These are phyloP conservation scores for Penicillium sp. DNA, from an alignment of 2,329 filamentous ascomycete genomes.

Conservation along the genomic window DNA sequence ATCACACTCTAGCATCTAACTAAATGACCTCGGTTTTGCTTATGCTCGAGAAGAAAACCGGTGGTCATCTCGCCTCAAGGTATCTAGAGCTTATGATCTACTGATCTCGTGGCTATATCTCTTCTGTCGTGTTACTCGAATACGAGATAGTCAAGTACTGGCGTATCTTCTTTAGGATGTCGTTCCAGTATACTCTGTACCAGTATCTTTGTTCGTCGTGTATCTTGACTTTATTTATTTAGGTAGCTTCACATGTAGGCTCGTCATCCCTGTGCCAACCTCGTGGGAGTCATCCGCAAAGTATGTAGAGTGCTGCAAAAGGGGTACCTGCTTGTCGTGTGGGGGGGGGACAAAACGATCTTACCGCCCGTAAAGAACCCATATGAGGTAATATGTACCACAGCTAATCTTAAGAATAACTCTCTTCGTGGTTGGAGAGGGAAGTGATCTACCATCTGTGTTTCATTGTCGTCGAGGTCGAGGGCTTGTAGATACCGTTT, in stretches of 20 bases:
- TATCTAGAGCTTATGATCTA: not conserved
- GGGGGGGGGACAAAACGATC: not conserved
- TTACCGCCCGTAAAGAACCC: slow-evolving; percentile 1
- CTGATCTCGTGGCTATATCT: slow-evolving; percentile 4
- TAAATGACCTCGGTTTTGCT: not conserved
- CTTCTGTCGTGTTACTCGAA: slow-evolving; percentile 12
- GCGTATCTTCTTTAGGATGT: not conserved
- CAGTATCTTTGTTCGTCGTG: not conserved
- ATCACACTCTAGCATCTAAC: not conserved
- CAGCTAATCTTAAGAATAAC: not conserved
- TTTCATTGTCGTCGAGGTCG: too few relatives aligned
- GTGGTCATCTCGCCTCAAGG: not conserved
- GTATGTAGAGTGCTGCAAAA: not conserved
- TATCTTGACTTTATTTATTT: not conserved
- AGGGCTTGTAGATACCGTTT: too few relatives aligned
- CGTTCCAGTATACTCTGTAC: not conserved
- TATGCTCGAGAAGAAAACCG: not conserved
- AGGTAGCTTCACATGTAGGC: not conserved
- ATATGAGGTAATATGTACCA: slow-evolving; percentile 17
- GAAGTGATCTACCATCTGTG: not conserved
- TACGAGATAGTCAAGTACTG: slow-evolving; percentile 3
- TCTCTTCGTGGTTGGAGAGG: not conserved
- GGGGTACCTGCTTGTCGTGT: slow-evolving; percentile 19
- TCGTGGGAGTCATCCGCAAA: slow-evolving; percentile 7
- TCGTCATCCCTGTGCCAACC: slow-evolving; percentile 1